A percentile compares a stretch with the other conserved stretches of the same genome.
These are phyloP conservation scores for Pugionium cornutum DNA, from an alignment of 345 rosid genomes.

Conservation along the genomic window DNA sequence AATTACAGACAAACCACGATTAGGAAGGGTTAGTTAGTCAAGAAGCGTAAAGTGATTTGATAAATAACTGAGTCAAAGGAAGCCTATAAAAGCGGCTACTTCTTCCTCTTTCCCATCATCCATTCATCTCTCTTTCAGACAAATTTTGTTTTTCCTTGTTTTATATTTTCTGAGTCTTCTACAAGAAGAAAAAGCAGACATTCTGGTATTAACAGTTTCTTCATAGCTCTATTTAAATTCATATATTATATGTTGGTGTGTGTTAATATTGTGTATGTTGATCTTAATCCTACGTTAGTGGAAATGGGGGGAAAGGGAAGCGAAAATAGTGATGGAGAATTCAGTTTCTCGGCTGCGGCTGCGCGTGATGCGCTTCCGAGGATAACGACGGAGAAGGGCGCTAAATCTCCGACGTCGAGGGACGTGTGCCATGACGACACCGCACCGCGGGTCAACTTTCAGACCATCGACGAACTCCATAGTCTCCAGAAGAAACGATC, in stretches of 20 bases:
- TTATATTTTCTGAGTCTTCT: background rate
- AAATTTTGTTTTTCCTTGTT: background rate
- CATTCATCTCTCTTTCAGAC: slow-evolving; percentile 21
- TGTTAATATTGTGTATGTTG: slow-evolving; percentile 20
- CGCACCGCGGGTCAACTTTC: slow-evolving; percentile 59
- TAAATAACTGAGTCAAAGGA: slow-evolving; percentile 19
- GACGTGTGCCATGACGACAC: slow-evolving; percentile 73
- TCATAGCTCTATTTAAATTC: background rate
- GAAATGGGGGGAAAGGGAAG: slow-evolving; percentile 36
- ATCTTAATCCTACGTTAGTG: background rate
- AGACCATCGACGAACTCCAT: slow-evolving; percentile 94
- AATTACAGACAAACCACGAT: slow-evolving; percentile 11
- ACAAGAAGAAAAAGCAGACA: slow-evolving; percentile 1
- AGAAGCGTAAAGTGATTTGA: background rate
- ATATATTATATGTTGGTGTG: background rate
- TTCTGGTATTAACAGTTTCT: slow-evolving; percentile 26
- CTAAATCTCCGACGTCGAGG: slow-evolving; percentile 5
- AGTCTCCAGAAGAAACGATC: slow-evolving; percentile 85
- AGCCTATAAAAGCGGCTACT: slow-evolving; percentile 32
- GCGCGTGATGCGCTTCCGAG: slow-evolving; percentile 45
- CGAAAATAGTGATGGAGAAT: slow-evolving; percentile 27
- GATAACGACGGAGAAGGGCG: slow-evolving; percentile 40
- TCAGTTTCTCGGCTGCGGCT: slow-evolving; percentile 41
- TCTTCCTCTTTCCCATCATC: slow-evolving; percentile 13
- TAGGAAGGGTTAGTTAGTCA: background rate